Evolutionary conservation across 805 yeast genomes (phyloP).

Genomic region (Candida nanaspora): DNA sequence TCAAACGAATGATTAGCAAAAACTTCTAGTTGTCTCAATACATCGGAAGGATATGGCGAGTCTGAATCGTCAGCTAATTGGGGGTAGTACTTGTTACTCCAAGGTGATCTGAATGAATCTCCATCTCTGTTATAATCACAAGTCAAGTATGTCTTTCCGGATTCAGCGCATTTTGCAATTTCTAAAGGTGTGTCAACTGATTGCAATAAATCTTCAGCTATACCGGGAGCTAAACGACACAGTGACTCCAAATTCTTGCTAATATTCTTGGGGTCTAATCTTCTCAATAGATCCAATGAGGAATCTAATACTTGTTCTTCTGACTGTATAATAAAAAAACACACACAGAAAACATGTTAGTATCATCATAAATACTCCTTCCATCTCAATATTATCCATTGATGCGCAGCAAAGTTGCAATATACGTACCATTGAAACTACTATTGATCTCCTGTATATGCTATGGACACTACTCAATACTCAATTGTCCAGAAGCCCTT

Average conservation of each 20-base stretch:
- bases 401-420: too few species aligned
- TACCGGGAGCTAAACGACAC: slow-evolving; percentile 51
- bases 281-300: slow-evolving; percentile 68
- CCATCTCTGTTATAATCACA: slow-evolving; percentile 97
- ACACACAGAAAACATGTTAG: too few species aligned
- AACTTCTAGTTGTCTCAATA: slow-evolving; percentile 66
- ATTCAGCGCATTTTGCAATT: slow-evolving; percentile 38
- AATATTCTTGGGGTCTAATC: slow-evolving; percentile 63
- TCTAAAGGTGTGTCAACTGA: slow-evolving; percentile 82
- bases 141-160: slow-evolving; percentile 66
- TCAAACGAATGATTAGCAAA: slow-evolving; percentile 88
- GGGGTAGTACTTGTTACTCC: slow-evolving; percentile 72
- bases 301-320: slow-evolving; percentile 59
- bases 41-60: slow-evolving; percentile 66
- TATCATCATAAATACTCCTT: too few species aligned
- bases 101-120: slow-evolving; percentile 87
- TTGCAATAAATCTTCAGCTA: slow-evolving; percentile 82
- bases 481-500: too few species aligned
- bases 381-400: too few species aligned
- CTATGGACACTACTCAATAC: too few species aligned
- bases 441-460: too few species aligned
- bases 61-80: slow-evolving; percentile 43
- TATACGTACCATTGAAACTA: too few species aligned
- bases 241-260: slow-evolving; percentile 35
- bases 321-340: neutral